These are phyloP conservation scores for Gnomoniopsis sp. DNA, from an alignment of 2,329 filamentous ascomycete genomes.

Conservation along the genomic window DNA sequence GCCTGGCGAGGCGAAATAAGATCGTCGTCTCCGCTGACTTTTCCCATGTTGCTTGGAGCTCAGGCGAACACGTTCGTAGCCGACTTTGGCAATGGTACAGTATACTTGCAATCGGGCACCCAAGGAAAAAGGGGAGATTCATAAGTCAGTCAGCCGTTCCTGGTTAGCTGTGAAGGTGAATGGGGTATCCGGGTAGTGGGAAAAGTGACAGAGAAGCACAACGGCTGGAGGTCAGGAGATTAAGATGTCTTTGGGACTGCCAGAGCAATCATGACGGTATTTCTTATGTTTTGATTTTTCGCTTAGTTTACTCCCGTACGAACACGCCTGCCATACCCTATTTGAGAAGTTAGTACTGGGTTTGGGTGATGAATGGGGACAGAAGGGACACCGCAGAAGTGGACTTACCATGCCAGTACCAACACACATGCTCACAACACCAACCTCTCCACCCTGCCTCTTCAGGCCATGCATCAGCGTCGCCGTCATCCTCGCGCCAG, in stretches of 20 bases:
- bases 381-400: neutral
- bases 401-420: constrained; percentile 65
- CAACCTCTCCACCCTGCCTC: constrained; percentile 69
- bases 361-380: constrained; percentile 38
- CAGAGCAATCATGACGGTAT: neutral
- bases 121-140: too few relatives aligned
- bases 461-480: constrained; percentile 66
- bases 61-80: too few relatives aligned
- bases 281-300: neutral
- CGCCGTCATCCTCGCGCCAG: constrained; percentile 75
- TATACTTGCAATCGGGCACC: too few relatives aligned
- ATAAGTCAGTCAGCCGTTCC: too few relatives aligned
- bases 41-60: too few relatives aligned
- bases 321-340: constrained; percentile 53
- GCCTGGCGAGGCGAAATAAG: too few relatives aligned
- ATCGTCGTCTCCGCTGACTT: too few relatives aligned
- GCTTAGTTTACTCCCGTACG: constrained; percentile 54
- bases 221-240: neutral
- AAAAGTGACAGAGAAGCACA: neutral
- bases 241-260: neutral
- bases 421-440: constrained; percentile 89
- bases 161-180: too few relatives aligned
- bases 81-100: too few relatives aligned
- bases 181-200: neutral
- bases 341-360: neutral